phyloP scores from a whole-genome alignment of 1,139 yeast species.

The Suhomyces chickasaworum region DNA sequence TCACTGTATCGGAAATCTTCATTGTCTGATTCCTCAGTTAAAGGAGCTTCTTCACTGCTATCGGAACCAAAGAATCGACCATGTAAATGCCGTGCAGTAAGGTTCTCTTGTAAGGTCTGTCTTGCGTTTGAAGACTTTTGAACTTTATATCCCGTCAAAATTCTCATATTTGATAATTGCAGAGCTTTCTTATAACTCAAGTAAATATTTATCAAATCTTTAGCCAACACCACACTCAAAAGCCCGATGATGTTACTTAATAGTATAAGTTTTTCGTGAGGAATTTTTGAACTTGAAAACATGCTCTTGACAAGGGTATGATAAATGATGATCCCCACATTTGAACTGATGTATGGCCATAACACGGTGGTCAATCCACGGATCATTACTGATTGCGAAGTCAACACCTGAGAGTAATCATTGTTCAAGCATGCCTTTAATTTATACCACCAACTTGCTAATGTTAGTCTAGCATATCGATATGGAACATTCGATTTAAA shows the following conservation, averaged over 20 bases:
- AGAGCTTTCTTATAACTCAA: constrained; percentile 30
- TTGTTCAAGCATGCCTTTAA: constrained; percentile 36
- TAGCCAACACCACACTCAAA: constrained; percentile 35
- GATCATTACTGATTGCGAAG: constrained; percentile 29
- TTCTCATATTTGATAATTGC: constrained; percentile 20
- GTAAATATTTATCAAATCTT: constrained; percentile 41
- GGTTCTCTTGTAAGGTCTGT: neutral
- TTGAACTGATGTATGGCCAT: constrained; percentile 46
- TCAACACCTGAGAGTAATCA: constrained; percentile 37
- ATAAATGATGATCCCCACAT: constrained; percentile 32
- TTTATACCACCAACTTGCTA: constrained; percentile 22
- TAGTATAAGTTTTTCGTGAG: constrained; percentile 44
- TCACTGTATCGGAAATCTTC: constrained; percentile 6
- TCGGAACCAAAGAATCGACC: neutral
- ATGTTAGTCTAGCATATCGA: constrained; percentile 9
- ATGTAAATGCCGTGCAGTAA: neutral
- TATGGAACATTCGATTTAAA: constrained; percentile 9
- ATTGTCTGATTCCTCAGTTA: constrained; percentile 7
- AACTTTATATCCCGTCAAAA: constrained; percentile 9
- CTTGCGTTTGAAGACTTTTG: neutral
- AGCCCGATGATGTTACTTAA: constrained; percentile 51
- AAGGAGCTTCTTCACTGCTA: constrained; percentile 1
- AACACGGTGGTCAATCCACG: constrained; percentile 35
- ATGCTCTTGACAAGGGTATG: constrained; percentile 14
- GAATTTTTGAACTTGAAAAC: constrained; percentile 16